Conservation (phyloP, 2,329 filamentous ascomycete species). For the Aspergillus glaucus region DNA sequence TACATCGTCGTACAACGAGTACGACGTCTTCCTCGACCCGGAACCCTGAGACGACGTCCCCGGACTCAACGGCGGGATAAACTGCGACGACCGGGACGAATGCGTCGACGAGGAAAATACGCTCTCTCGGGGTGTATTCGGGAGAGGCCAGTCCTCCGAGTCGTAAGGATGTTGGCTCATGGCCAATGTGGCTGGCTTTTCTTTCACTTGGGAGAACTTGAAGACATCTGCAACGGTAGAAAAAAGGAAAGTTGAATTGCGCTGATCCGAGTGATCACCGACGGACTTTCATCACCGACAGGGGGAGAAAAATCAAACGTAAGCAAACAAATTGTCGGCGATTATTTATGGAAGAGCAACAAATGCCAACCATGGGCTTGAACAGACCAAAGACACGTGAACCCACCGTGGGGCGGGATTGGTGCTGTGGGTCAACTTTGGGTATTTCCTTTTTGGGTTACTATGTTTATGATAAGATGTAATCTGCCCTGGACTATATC, state of each 20-base stretch:
- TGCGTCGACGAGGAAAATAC: constrained; percentile 23
- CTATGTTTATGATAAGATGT: no score
- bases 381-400: no score
- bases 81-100: constrained; percentile 26
- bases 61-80: constrained; percentile 21
- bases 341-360: no score
- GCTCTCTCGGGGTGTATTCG: constrained; percentile 19
- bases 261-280: neutral
- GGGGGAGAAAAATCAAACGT: no score
- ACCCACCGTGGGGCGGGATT: no score
- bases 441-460: no score
- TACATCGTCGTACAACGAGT: constrained; percentile 25
- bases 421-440: no score
- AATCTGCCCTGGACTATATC: no score
- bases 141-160: constrained; percentile 25
- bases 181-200: neutral
- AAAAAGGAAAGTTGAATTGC: neutral
- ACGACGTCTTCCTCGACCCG: constrained; percentile 25
- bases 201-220: neutral
- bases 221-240: neutral
- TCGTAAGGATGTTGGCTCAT: constrained; percentile 18
- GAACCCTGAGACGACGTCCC: constrained; percentile 16
- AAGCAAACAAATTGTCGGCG: no score
- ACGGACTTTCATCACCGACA: no score
- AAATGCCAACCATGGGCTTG: no score